phyloP scores from a whole-genome alignment of 108 stramenopile genomes.

The Poteriospumella lacustris region DNA sequence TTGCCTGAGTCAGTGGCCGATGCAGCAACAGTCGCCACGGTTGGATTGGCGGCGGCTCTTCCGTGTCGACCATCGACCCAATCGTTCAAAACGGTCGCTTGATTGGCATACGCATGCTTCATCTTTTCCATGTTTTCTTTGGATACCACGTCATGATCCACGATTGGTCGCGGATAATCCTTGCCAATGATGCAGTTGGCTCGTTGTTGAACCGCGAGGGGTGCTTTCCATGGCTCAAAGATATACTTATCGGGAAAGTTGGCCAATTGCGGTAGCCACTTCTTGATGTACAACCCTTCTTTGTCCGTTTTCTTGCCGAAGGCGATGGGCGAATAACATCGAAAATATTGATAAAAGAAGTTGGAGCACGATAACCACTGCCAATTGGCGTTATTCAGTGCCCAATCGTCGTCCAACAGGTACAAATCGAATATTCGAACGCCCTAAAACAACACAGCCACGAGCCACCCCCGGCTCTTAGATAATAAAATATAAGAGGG shows the following conservation, averaged over 20 bases:
- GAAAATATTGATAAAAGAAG: constrained; percentile 73
- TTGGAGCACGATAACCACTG: constrained; percentile 76
- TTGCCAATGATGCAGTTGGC: constrained; percentile 67
- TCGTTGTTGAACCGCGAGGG: constrained; percentile 57
- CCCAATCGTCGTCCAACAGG: constrained; percentile 87
- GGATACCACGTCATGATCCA: constrained; percentile 67
- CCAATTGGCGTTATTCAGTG: constrained; percentile 92
- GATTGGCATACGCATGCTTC: constrained; percentile 79
- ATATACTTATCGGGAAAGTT: constrained; percentile 82
- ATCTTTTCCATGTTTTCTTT: constrained; percentile 87
- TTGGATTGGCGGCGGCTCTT: too few relatives aligned
- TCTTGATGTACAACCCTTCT: constrained; percentile 78
- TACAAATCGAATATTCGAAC: constrained; percentile 61
- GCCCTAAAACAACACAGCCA: background rate
- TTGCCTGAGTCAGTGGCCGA: too few relatives aligned
- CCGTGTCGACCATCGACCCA: too few relatives aligned
- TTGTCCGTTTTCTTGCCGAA: constrained; percentile 88
- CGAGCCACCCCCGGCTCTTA: background rate
- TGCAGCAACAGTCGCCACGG: too few relatives aligned
- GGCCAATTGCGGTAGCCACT: constrained; percentile 37
- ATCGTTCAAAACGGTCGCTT: too few relatives aligned
- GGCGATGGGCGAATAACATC: constrained; percentile 81
- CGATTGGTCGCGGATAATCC: constrained; percentile 82
- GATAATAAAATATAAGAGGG: background rate
- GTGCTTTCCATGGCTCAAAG: constrained; percentile 94